Evolutionary conservation across 805 yeast genomes (phyloP), one percentile per base, ranked within the genome.

Genomic region (Trichomonascus vanleenenianus): DNA sequence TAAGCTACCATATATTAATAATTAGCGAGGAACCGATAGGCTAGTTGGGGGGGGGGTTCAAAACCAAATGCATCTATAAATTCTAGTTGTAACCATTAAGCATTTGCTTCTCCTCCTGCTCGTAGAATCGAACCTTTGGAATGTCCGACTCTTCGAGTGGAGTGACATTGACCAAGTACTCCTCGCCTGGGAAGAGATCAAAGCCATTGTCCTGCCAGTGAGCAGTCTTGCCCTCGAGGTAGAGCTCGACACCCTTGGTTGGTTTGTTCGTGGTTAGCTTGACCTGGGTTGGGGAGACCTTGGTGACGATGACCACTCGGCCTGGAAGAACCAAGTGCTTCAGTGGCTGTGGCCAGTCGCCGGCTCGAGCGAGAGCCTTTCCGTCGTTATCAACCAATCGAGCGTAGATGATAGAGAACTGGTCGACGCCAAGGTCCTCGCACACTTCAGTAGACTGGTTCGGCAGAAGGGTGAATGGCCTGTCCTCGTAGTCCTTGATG

Each of bases 341-440:
- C 39, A 72, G 52, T 3, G 74, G 74, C 53, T 75, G 77, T 0
- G 79, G 78, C 78, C 79, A 74, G 50, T 72, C 74, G 4, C 63
- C 58, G 6, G 66, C 62, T 38, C 65, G 51, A 4, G 67, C 63
- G 30, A 71, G 49, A 3, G 57, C 47, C 1, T 53, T 39, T 31
- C 32, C 57, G 31, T 45, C 48, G 18, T 34, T 42, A 39, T 39
- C 54, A 27, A 44, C 40, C 30, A 47, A 50, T 42, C 52, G 50
- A 40, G 50, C 50, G 33, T 48, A 45, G 22, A 54, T 53, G 22
- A 48, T 58, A 7, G 47, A 39, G 14, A 43, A 42, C 25, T 46
- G 10, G 22, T 45, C 46, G 9, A 60, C 43, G 3, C 32, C 39
- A 15, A 50, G 45, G 14, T 50, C 53, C 15, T 52, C 40, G 2